Evolutionary conservation across 805 yeast genomes (phyloP).

Genomic region (Jamesozyma lodderae): DNA sequence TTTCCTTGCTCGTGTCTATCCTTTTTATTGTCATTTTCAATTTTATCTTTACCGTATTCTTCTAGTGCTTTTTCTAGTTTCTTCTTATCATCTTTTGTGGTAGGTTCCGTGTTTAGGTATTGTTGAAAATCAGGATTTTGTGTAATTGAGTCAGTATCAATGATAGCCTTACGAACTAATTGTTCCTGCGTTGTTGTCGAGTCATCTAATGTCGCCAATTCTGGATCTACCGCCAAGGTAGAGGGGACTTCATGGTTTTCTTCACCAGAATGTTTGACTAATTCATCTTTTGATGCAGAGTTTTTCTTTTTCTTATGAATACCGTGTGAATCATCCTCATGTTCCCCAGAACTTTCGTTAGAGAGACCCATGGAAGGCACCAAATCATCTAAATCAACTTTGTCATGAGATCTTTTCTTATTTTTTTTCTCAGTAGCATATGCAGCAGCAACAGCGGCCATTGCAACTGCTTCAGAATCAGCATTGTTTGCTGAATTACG

Average conservation of each 20-base stretch:
- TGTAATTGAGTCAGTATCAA: conserved; percentile 58
- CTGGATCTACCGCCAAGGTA: conserved; percentile 45
- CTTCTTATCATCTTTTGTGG: conserved; percentile 6
- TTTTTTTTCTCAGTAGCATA: conserved; percentile 17
- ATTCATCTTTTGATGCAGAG: conserved; percentile 10
- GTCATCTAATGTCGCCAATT: conserved; percentile 42
- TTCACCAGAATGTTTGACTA: conserved; percentile 4
- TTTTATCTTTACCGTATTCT: background rate
- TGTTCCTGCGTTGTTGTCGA: conserved; percentile 47
- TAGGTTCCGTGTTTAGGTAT: conserved; percentile 26
- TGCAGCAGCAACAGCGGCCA: conserved; percentile 30
- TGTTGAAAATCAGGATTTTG: conserved; percentile 34
- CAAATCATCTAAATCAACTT: conserved; percentile 1
- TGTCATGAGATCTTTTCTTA: conserved; percentile 8
- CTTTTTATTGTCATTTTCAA: background rate
- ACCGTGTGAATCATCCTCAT: background rate
- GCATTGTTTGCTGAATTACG: background rate
- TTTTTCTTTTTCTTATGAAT: conserved; percentile 13
- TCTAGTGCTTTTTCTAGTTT: background rate
- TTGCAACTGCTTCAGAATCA: conserved; percentile 18
- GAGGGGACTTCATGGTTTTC: conserved; percentile 2
- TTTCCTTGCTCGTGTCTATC: background rate
- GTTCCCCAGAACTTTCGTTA: no score
- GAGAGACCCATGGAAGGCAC: no score
- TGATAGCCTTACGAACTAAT: conserved; percentile 59